Percentiles rank a stretch among this genome's conserved stretches.
phyloP scores from a whole-genome alignment of 352 stramenopile species.

The Lagenidium sp. region DNA sequence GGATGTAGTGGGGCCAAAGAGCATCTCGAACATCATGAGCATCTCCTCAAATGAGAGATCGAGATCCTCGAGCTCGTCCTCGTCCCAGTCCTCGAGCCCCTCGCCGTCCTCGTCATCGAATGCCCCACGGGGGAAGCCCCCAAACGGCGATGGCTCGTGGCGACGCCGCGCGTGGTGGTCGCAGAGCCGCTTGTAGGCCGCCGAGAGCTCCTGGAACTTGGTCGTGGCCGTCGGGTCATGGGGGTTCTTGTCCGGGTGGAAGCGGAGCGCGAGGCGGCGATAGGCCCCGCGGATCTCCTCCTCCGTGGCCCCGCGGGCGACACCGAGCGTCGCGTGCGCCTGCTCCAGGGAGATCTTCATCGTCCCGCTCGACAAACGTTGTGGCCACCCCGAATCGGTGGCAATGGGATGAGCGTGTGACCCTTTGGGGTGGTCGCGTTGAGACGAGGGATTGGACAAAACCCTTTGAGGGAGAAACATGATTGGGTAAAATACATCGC shows the following conservation, averaged over 20 bases:
- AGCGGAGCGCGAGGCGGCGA: conserved; percentile 45
- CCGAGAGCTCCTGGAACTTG: conserved; percentile 61
- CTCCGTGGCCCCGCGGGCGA: conserved; percentile 22
- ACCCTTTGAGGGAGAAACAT: too few species aligned
- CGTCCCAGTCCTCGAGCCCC: background rate
- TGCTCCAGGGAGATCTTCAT: conserved; percentile 29
- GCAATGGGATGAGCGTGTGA: too few species aligned
- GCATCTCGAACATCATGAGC: conserved; percentile 72
- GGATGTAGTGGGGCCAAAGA: conserved; percentile 25
- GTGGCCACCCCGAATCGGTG: too few species aligned
- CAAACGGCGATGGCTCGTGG: too few species aligned
- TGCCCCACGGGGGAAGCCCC: conserved; percentile 5
- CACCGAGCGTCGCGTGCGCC: conserved; percentile 31
- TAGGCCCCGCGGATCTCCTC: conserved; percentile 56
- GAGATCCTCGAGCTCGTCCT: conserved; percentile 21
- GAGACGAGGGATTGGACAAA: too few species aligned
- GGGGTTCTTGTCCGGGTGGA: conserved; percentile 68
- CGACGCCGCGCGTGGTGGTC: conserved; percentile 24
- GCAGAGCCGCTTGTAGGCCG: conserved; percentile 61
- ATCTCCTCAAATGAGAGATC: conserved; percentile 56
- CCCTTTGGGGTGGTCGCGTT: too few species aligned
- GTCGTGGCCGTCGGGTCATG: conserved; percentile 37
- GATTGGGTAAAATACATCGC: too few species aligned
- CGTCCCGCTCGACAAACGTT: too few species aligned
- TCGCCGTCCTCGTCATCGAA: conserved; percentile 9